These are phyloP conservation scores for Terana coerulea DNA, from an alignment of 768 basidiomycete genomes.

Conservation along the genomic window DNA sequence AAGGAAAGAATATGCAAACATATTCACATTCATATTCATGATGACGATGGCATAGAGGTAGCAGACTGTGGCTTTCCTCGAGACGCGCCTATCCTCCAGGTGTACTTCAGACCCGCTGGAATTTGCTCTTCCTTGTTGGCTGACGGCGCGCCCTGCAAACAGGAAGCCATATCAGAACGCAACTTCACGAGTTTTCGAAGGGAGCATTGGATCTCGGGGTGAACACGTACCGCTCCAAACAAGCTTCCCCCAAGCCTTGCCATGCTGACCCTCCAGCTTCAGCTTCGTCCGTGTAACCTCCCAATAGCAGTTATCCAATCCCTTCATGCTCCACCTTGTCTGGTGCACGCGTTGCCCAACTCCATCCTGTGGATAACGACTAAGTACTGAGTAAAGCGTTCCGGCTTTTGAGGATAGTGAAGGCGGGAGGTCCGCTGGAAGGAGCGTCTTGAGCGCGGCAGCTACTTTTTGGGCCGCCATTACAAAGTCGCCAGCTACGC, in stretches of 20 bases:
- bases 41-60: neutral
- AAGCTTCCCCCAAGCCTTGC: conserved; percentile 79
- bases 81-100: conserved; percentile 64
- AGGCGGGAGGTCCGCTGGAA: conserved; percentile 58
- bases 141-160: conserved; percentile 57
- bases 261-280: conserved; percentile 71
- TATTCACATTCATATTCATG: neutral
- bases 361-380: conserved; percentile 63
- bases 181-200: neutral
- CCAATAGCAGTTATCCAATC: conserved; percentile 70
- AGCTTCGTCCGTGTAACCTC: conserved; percentile 65
- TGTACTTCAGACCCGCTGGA: conserved; percentile 69
- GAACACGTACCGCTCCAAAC: conserved; percentile 68
- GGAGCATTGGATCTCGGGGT: neutral
- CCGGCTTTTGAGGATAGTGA: conserved; percentile 53
- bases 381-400: conserved; percentile 70
- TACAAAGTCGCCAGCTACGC: too few relatives aligned
- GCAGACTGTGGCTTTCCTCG: conserved; percentile 9
- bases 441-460: conserved; percentile 45
- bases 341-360: conserved; percentile 70
- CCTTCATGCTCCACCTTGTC: conserved; percentile 67
- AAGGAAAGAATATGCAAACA: too few relatives aligned
- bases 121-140: conserved; percentile 58
- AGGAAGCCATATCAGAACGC: neutral
- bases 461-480: conserved; percentile 21